A percentile compares a stretch with the other conserved stretches of the same genome.
phyloP scores from a whole-genome alignment of 2,329 filamentous ascomycete genomes.

The Colletotrichum chrysophilum region DNA sequence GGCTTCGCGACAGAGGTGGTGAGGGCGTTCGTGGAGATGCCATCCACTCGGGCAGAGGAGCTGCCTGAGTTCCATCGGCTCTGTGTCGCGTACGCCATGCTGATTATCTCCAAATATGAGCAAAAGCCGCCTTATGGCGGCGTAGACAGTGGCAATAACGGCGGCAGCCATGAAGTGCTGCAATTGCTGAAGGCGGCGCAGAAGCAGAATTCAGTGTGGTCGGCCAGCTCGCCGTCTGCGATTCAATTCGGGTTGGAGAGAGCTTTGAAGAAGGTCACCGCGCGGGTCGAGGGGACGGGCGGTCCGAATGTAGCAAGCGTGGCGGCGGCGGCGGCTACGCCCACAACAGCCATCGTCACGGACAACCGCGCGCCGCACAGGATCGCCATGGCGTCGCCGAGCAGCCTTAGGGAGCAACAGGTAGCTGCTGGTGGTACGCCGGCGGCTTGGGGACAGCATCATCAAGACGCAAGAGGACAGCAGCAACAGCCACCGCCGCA shows the following conservation, averaged over 20 bases:
- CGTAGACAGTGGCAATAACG: neutral
- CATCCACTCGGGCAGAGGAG: conserved; percentile 13
- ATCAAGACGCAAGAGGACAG: neutral
- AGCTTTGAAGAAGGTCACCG: conserved; percentile 15
- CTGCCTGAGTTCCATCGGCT: conserved; percentile 17
- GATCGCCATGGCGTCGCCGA: neutral
- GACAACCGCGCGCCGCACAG: neutral
- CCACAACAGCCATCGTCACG: neutral
- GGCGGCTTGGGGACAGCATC: neutral
- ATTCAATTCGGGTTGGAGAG: conserved; percentile 18
- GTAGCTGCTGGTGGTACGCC: neutral
- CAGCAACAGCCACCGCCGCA: neutral
- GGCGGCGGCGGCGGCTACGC: neutral
- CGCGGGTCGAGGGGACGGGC: neutral
- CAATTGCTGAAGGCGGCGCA: conserved; percentile 6
- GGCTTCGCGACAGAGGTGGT: conserved; percentile 15
- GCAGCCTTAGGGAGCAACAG: neutral
- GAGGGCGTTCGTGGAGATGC: conserved; percentile 16
- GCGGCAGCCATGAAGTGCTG: conserved; percentile 5
- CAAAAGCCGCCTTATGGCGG: neutral
- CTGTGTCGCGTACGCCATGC: conserved; percentile 19
- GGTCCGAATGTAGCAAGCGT: neutral
- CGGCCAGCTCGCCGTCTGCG: conserved; percentile 13
- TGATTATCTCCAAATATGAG: conserved; percentile 18
- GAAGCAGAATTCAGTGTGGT: conserved; percentile 7